These are phyloP conservation scores for Phoma sp. DNA, from an alignment of 2,329 filamentous ascomycete genomes.

Conservation along the genomic window DNA sequence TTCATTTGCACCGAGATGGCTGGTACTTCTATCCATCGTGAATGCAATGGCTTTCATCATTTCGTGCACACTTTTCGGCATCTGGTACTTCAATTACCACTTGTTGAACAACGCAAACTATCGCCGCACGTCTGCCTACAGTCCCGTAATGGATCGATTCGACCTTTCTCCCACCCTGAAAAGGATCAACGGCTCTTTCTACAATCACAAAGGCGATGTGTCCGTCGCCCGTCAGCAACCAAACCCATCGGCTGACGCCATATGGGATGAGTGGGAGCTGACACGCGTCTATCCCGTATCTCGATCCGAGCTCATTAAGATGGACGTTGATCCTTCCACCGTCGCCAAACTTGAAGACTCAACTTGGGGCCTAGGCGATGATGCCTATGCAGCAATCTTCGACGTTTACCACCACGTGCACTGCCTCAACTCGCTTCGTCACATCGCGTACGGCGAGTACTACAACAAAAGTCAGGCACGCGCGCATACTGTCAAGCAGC, in stretches of 20 bases:
- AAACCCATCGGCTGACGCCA: slow-evolving; percentile 15
- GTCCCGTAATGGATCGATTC: slow-evolving; percentile 12
- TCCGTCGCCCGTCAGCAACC: slow-evolving; percentile 12
- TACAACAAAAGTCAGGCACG: slow-evolving; percentile 18
- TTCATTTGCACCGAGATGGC: too few species aligned
- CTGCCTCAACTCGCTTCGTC: slow-evolving; percentile 21
- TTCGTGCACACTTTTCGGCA: background rate
- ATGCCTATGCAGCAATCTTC: slow-evolving; percentile 20
- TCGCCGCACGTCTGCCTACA: slow-evolving; percentile 10
- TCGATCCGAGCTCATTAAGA: slow-evolving; percentile 6
- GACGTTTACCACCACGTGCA: slow-evolving; percentile 25
- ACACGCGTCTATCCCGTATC: slow-evolving; percentile 19
- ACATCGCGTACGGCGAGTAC: slow-evolving; percentile 17
- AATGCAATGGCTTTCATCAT: background rate
- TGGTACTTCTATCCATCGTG: background rate
- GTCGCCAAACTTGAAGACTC: slow-evolving; percentile 14
- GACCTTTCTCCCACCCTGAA: slow-evolving; percentile 2
- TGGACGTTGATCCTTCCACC: slow-evolving; percentile 16
- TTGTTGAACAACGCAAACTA: slow-evolving; percentile 11
- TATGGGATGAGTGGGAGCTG: slow-evolving; percentile 23
- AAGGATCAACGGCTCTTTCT: slow-evolving; percentile 13
- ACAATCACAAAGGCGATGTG: background rate
- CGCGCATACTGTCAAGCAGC: slow-evolving; percentile 15
- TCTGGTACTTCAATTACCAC: background rate
- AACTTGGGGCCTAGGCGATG: slow-evolving; percentile 17